Percentiles rank a stretch among this genome's conserved stretches.
Evolutionary conservation across 1,284 basidiomycete species (phyloP).

Genomic region (Caloboletus firmus): DNA sequence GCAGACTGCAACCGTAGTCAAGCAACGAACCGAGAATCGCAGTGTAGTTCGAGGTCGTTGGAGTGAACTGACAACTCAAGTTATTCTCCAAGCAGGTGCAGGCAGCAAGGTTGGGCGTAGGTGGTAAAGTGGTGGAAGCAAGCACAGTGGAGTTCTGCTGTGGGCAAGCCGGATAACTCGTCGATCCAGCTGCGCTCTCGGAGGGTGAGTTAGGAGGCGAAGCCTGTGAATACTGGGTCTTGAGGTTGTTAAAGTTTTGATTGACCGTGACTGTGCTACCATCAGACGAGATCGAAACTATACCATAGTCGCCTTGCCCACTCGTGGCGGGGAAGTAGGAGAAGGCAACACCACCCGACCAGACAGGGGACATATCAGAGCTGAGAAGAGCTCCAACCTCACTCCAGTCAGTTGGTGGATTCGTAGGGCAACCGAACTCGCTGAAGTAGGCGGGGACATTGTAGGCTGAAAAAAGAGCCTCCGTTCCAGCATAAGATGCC

Average conservation of each 20-base stretch:
- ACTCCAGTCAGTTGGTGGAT: conserved; percentile 72
- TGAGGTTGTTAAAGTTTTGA: conserved; percentile 70
- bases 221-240: conserved; percentile 58
- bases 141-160: conserved; percentile 56
- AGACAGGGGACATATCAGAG: conserved; percentile 70
- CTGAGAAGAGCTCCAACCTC: conserved; percentile 79
- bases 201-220: conserved; percentile 67
- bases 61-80: conserved; percentile 73
- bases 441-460: conserved; percentile 88
- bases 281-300: conserved; percentile 72
- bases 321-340: conserved; percentile 78
- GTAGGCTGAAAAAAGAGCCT: conserved; percentile 59
- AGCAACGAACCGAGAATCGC: conserved; percentile 68
- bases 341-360: conserved; percentile 89
- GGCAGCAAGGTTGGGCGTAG: conserved; percentile 79
- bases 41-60: conserved; percentile 62
- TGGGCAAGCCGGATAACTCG: conserved; percentile 67
- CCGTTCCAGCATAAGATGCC: conserved; percentile 54
- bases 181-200: conserved; percentile 50
- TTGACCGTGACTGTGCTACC: conserved; percentile 59
- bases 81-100: conserved; percentile 73
- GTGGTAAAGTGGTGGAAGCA: conserved; percentile 72
- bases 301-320: conserved; percentile 73
- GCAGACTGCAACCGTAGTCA: conserved; percentile 67
- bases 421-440: conserved; percentile 80